Evolutionary conservation across 108 stramenopile genomes (phyloP).

Genomic region (Parietichytrium sp.): DNA sequence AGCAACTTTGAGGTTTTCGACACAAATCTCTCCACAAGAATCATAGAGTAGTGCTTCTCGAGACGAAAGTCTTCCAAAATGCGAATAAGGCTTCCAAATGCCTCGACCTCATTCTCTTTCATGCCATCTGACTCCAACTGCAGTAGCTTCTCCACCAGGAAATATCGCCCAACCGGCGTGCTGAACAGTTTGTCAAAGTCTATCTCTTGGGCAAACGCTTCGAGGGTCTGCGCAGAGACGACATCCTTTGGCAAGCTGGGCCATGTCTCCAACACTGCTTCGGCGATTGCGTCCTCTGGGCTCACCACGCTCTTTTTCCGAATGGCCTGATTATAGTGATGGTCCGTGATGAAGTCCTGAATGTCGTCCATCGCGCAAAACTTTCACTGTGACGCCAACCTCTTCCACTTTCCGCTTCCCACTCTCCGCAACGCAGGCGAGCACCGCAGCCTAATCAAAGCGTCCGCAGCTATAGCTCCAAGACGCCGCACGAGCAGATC

Average conservation of each 20-base stretch:
- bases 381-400: too few relatives aligned
- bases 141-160: background rate
- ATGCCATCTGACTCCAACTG: background rate
- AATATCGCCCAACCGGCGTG: background rate
- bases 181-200: background rate
- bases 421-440: too few relatives aligned
- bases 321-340: slow-evolving; percentile 38
- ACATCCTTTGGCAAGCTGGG: background rate
- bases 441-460: too few relatives aligned
- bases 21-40: background rate
- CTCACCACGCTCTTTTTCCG: slow-evolving; percentile 19
- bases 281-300: slow-evolving; percentile 28
- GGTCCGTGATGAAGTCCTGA: slow-evolving; percentile 20
- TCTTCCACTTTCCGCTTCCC: too few relatives aligned
- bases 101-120: background rate
- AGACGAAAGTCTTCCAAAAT: background rate
- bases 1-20: background rate
- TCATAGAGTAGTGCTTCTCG: background rate
- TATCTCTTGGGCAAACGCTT: background rate
- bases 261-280: background rate
- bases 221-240: background rate
- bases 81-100: too few relatives aligned
- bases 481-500: too few relatives aligned
- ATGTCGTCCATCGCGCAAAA: slow-evolving; percentile 3
- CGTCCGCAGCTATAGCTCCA: too few relatives aligned